Conservation (phyloP, 2,329 filamentous ascomycete genomes). For the Mycocentrospora acerina region DNA sequence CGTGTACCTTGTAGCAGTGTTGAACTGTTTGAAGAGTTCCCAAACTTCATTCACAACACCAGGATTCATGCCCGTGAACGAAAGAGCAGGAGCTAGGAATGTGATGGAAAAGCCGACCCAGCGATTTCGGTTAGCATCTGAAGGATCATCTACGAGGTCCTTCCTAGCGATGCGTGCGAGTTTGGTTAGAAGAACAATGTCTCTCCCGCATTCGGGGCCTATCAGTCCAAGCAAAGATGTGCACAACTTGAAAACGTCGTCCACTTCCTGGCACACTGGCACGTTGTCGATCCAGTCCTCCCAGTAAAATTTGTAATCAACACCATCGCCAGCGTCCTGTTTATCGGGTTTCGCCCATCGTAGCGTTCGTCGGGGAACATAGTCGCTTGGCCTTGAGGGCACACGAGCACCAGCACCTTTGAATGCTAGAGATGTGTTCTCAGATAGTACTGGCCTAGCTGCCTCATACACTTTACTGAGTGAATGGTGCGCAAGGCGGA, state of each 20-base stretch:
- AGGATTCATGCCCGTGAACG: conserved; percentile 81
- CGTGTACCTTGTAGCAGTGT: conserved; percentile 74
- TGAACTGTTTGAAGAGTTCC: conserved; percentile 76
- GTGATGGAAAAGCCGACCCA: conserved; percentile 86
- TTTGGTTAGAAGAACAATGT: conserved; percentile 75
- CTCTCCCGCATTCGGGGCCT: conserved; percentile 86
- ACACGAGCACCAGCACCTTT: conserved; percentile 52
- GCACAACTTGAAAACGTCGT: conserved; percentile 87
- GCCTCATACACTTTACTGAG: conserved; percentile 71
- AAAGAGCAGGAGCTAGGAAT: conserved; percentile 83
- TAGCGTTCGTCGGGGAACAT: conserved; percentile 65
- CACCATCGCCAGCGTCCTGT: conserved; percentile 71
- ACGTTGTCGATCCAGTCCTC: conserved; percentile 96
- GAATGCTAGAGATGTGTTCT: conserved; percentile 42
- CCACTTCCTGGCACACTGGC: conserved; percentile 83
- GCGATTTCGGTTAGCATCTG: conserved; percentile 68
- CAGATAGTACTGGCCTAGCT: conserved; percentile 50
- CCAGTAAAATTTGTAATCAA: conserved; percentile 90
- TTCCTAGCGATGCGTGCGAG: conserved; percentile 80
- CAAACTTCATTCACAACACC: conserved; percentile 84
- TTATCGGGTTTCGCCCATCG: conserved; percentile 85
- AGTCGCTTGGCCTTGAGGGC: conserved; percentile 62
- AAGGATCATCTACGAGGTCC: conserved; percentile 70
- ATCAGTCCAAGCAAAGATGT: conserved; percentile 81
- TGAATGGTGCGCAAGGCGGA: conserved; percentile 82